Evolutionary conservation across 139 green algal species (phyloP).

Genomic region (Bryopsis sp.): DNA sequence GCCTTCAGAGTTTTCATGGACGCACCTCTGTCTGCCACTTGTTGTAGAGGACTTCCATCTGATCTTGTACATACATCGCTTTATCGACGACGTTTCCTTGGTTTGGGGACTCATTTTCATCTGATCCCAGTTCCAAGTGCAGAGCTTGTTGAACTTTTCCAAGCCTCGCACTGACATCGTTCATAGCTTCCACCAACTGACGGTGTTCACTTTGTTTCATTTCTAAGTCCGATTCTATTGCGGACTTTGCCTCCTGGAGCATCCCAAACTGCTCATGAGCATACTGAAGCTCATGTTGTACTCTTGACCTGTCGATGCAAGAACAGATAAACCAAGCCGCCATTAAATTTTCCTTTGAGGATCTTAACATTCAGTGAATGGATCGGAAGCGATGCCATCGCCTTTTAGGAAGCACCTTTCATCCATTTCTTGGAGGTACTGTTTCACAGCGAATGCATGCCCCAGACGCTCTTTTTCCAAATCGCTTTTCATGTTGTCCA

Average conservation of each 20-base stretch:
- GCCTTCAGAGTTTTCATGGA: too few species aligned
- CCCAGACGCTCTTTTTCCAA: constrained; percentile 33
- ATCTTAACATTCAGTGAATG: constrained; percentile 10
- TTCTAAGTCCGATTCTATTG: too few species aligned
- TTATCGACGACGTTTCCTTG: neutral
- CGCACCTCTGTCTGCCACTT: neutral
- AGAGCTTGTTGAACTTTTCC: neutral
- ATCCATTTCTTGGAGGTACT: constrained; percentile 39
- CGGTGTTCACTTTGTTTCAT: too few species aligned
- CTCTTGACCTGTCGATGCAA: neutral
- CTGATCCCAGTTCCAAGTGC: neutral
- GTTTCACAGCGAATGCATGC: constrained; percentile 34
- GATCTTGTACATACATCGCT: neutral
- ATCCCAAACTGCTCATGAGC: neutral
- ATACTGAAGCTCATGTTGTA: neutral
- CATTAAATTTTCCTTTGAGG: neutral
- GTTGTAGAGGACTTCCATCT: neutral
- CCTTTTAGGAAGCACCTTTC: neutral
- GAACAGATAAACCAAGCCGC: neutral
- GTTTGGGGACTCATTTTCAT: neutral
- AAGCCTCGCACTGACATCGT: neutral
- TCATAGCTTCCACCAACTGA: neutral
- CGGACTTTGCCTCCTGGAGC: too few species aligned
- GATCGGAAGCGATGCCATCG: neutral
- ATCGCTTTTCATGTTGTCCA: constrained; percentile 23